phyloP scores from a whole-genome alignment of 2,329 filamentous ascomycete species.

The Bretziella fagacearum region DNA sequence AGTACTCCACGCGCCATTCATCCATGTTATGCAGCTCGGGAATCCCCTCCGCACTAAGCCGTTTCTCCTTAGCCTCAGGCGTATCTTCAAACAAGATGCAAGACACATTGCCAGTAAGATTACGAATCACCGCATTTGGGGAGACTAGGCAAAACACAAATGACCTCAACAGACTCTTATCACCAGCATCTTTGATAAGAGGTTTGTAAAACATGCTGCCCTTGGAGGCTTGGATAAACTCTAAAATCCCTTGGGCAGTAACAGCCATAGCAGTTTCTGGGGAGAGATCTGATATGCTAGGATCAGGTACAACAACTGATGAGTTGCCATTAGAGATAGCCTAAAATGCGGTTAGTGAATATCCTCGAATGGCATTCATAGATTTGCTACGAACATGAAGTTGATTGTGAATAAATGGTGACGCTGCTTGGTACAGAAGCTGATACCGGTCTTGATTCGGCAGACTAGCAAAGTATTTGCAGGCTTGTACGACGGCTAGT shows the following conservation, averaged over 20 bases:
- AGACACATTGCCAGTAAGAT: slow-evolving; percentile 31
- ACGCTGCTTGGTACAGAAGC: slow-evolving; percentile 36
- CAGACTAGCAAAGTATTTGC: slow-evolving; percentile 43
- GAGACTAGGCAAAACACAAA: slow-evolving; percentile 39
- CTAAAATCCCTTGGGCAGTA: slow-evolving; percentile 36
- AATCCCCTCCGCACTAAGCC: slow-evolving; percentile 20
- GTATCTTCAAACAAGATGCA: slow-evolving; percentile 29
- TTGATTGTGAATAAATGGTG: slow-evolving; percentile 39
- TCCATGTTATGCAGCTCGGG: slow-evolving; percentile 22
- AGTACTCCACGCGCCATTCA: slow-evolving; percentile 30
- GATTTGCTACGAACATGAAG: slow-evolving; percentile 30
- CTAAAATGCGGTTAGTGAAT: slow-evolving; percentile 12
- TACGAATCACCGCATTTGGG: slow-evolving; percentile 31
- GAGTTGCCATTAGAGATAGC: slow-evolving; percentile 11
- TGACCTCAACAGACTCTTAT: slow-evolving; percentile 18
- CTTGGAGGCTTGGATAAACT: slow-evolving; percentile 37
- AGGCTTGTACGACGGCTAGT: slow-evolving; percentile 44
- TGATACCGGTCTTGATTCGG: slow-evolving; percentile 32
- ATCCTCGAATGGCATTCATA: too few species aligned
- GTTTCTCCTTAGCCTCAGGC: slow-evolving; percentile 22
- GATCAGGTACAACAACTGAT: slow-evolving; percentile 7
- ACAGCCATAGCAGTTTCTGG: slow-evolving; percentile 22
- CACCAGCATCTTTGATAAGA: slow-evolving; percentile 5
- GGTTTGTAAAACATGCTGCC: slow-evolving; percentile 18
- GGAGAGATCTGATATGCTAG: slow-evolving; percentile 2